Evolutionary conservation across 2,329 filamentous ascomycete species (phyloP).

Genomic region (Tolypocladium tundrense): DNA sequence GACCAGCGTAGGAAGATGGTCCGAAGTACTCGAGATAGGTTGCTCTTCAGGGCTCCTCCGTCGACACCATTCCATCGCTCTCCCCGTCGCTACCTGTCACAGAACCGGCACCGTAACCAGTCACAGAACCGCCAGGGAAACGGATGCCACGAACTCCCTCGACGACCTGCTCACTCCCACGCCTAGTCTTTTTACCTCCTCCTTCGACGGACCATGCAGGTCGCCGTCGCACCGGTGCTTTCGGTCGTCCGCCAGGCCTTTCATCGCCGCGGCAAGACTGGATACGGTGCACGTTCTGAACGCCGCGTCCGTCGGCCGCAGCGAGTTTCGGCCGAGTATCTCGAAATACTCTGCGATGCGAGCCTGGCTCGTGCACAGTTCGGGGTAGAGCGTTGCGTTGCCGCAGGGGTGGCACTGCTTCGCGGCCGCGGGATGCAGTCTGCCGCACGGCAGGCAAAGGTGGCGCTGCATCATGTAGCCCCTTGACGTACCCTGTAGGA

Average conservation of each 20-base stretch:
- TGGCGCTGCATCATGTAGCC: neutral
- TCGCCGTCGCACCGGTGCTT: neutral
- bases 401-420: neutral
- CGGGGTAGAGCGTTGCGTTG: neutral
- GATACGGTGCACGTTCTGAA: neutral
- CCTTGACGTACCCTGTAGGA: neutral
- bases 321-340: neutral
- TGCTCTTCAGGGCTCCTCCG: neutral
- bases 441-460: neutral
- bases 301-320: neutral
- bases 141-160: neutral
- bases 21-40: neutral
- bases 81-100: neutral
- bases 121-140: neutral
- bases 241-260: neutral
- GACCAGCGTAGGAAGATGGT: neutral
- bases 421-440: neutral
- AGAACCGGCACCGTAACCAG: neutral
- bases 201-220: neutral
- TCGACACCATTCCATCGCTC: neutral
- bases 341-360: neutral
- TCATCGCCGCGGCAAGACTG: neutral
- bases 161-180: neutral
- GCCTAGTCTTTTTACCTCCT: neutral
- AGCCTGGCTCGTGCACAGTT: neutral